A percentile compares a stretch with the other conserved stretches of the same genome.
These are phyloP conservation scores for Cryphonectria naterciae DNA, from an alignment of 2,329 filamentous ascomycete genomes.

Conservation along the genomic window DNA sequence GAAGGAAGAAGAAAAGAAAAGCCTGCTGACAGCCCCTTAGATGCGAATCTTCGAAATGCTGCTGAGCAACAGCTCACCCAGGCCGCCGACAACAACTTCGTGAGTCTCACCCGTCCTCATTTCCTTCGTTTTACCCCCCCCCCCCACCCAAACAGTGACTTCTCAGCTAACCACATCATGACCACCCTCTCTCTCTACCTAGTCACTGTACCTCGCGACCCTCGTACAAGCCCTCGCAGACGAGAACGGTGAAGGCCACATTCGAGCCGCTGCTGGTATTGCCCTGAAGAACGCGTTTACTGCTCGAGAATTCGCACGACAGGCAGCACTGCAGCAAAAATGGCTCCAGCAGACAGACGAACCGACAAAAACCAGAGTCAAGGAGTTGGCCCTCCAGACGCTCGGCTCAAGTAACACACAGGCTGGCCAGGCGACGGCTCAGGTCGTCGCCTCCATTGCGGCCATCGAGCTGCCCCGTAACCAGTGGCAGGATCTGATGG, in stretches of 20 bases:
- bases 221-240: slow-evolving; percentile 95
- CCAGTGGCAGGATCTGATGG: slow-evolving; percentile 93
- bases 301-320: slow-evolving; percentile 83
- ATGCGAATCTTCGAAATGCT: slow-evolving; percentile 85
- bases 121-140: slow-evolving; percentile 19
- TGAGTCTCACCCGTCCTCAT: slow-evolving; percentile 51
- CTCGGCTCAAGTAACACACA: slow-evolving; percentile 77
- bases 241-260: slow-evolving; percentile 78
- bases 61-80: slow-evolving; percentile 93
- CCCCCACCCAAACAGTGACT: slow-evolving; percentile 6
- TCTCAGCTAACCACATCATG: slow-evolving; percentile 19
- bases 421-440: slow-evolving; percentile 86
- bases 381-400: slow-evolving; percentile 87
- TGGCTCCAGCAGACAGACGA: slow-evolving; percentile 85
- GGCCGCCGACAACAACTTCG: slow-evolving; percentile 94
- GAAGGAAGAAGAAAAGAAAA: slow-evolving; percentile 21
- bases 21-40: slow-evolving; percentile 54
- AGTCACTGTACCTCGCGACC: slow-evolving; percentile 91
- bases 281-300: slow-evolving; percentile 98
- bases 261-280: slow-evolving; percentile 92
- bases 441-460: slow-evolving; percentile 94
- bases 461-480: slow-evolving; percentile 90
- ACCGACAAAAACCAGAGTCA: slow-evolving; percentile 84
- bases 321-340: slow-evolving; percentile 90
- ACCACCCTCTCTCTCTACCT: slow-evolving; percentile 31